phyloP scores from a whole-genome alignment of 306 rosid species.

The Amphicarpaea edgeworthii region DNA sequence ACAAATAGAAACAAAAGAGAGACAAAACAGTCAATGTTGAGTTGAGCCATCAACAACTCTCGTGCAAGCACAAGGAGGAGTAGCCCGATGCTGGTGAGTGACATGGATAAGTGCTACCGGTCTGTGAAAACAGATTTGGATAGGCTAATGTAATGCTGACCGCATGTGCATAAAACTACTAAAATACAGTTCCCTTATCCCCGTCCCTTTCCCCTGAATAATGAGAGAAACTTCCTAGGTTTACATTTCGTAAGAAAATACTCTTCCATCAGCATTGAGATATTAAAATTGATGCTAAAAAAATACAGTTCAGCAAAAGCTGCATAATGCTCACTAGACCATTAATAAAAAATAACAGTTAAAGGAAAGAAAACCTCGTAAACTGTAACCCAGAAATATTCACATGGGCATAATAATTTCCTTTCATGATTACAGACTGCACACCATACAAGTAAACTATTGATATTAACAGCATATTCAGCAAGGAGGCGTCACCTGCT shows the following conservation, averaged over 20 bases:
- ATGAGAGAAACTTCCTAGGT: background rate
- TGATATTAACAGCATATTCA: conserved; percentile 6
- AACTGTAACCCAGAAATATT: background rate
- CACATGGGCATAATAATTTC: background rate
- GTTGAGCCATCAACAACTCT: too few species aligned
- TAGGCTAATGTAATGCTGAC: too few species aligned
- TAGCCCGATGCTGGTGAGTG: too few species aligned
- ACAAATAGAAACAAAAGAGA: too few species aligned
- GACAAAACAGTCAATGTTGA: too few species aligned
- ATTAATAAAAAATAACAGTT: background rate
- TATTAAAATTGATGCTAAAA: conserved; percentile 29
- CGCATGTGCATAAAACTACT: background rate
- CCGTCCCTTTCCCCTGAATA: conserved; percentile 4
- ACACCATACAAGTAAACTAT: conserved; percentile 9
- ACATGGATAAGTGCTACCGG: too few species aligned
- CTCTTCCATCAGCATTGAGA: background rate
- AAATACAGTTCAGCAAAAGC: background rate
- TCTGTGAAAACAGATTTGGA: too few species aligned
- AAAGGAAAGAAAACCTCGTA: background rate
- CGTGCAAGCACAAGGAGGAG: too few species aligned
- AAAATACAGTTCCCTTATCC: conserved; percentile 2
- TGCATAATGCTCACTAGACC: background rate
- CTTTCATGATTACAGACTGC: conserved; percentile 3
- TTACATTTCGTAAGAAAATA: background rate
- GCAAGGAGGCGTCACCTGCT: conserved; percentile 74